Evolutionary conservation across 1,284 basidiomycete species (phyloP), one percentile per base, ranked within the genome.

Genomic region (Neotropicomus parvogracilis): DNA sequence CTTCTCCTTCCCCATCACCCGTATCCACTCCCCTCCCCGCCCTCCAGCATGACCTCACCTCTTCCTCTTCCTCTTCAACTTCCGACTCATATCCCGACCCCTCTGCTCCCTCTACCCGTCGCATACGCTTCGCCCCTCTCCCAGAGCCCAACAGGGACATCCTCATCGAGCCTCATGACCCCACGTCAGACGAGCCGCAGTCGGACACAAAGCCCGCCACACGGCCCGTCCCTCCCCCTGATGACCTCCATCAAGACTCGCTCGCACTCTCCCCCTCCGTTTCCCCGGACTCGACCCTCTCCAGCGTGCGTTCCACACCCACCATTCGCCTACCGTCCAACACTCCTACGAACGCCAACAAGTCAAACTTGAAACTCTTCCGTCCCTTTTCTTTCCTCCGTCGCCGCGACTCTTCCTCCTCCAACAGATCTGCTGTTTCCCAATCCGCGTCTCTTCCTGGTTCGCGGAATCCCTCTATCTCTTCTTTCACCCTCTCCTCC

Each of bases 51-150:
- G 70, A 69, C 41, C 64, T 70, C 9, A 8, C 28, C 2, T 29
- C 38, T 12, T 60, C 65, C 29, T 55, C 63, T 0, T 50, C 56
- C n/a, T 55, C 54, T n/a, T 55, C 57, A 20, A 16, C 50, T 3
- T 62, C 54, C 11, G 51, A 36, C 29, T 63, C 54, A 4, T 60
- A 43, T 48, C 46, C 41, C 17, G 51, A 46, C 53, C 48, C 51
- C 20, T 51, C 55, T 8, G 27, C 50, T 1, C 44, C 51, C 11
- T 56, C 63, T 52, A 52, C 70, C 50, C 67, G 77, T 60, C 67
- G 70, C 50, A 88, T 89, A 46, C 80, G 83, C 53, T 89, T 89
- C 54, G 86, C 86, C 0, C 87, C 86, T 3, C 76, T 89, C n/a
- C 87, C 87, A 4, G 82, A 85, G 52, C 83, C 83, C 13, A 73